Percentiles rank a stretch among this genome's conserved stretches.
These are phyloP conservation scores for Solanum okadae DNA, from an alignment of 257 asterid genomes.

Conservation along the genomic window DNA sequence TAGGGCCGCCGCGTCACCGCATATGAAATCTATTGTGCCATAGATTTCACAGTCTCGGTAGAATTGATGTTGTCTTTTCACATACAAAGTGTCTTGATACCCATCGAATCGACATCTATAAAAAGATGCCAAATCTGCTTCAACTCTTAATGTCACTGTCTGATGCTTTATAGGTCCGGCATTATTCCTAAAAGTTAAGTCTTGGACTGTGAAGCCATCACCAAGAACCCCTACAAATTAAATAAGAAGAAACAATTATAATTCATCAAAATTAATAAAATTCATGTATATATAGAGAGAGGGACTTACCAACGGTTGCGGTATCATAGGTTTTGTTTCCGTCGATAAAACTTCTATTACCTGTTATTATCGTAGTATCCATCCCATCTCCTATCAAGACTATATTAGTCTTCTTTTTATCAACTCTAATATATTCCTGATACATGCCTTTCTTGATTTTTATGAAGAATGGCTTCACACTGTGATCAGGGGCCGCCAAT, in stretches of 20 bases:
- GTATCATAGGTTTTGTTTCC: background rate
- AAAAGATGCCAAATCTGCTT: background rate
- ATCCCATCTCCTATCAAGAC: background rate
- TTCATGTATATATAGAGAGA: background rate
- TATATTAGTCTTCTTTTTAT: background rate
- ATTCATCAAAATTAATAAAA: background rate
- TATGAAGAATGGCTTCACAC: background rate
- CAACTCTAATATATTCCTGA: background rate
- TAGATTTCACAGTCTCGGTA: background rate
- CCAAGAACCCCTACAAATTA: background rate
- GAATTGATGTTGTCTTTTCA: background rate
- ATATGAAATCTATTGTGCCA: background rate
- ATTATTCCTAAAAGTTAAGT: conserved; percentile 1
- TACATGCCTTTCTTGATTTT: background rate
- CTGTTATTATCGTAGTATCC: background rate
- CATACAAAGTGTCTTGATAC: conserved; percentile 4
- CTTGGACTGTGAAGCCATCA: background rate
- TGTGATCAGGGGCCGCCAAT: background rate
- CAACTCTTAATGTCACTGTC: background rate
- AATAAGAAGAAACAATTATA: background rate
- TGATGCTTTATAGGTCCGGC: background rate
- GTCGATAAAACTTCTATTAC: background rate
- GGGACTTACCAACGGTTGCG: background rate
- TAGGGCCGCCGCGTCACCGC: background rate
- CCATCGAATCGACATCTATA: conserved; percentile 5